Percentiles rank a stretch among this genome's conserved stretches.
These are phyloP conservation scores for Larix kaempferi DNA, from an alignment of 75 land plant species.

Conservation along the genomic window DNA sequence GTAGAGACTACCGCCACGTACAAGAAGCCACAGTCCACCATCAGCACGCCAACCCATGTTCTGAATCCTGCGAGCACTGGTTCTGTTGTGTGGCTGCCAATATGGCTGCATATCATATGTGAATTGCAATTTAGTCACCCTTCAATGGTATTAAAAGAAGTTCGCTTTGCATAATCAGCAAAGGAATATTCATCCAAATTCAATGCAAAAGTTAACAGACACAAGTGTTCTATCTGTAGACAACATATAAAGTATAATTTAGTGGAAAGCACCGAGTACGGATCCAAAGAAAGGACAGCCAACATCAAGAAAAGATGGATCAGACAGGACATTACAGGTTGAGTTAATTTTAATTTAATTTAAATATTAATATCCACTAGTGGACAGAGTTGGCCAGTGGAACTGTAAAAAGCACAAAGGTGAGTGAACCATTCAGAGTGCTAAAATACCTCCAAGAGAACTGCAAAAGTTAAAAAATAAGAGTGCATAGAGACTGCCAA, in stretches of 20 bases:
- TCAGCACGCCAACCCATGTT: slow-evolving; percentile 99
- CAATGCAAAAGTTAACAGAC: neutral
- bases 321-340: neutral
- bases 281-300: neutral
- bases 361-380: neutral
- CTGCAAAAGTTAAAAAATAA: too few species aligned
- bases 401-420: neutral
- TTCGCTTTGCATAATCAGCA: neutral
- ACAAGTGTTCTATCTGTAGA: neutral
- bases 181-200: neutral
- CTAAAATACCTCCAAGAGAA: too few species aligned
- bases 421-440: neutral
- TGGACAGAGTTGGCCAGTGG: neutral
- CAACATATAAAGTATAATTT: neutral
- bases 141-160: neutral
- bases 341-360: neutral
- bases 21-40: slow-evolving; percentile 99
- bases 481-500: too few species aligned
- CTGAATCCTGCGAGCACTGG: slow-evolving; percentile 92
- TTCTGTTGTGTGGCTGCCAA: slow-evolving; percentile 98
- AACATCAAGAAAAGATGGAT: neutral
- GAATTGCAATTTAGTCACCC: neutral
- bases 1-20: slow-evolving; percentile 96
- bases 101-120: slow-evolving; percentile 55
- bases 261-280: neutral